Percentiles rank a stretch among this genome's conserved stretches.
phyloP scores from a whole-genome alignment of 257 asterid species.

The Anisodus tanguticus region DNA sequence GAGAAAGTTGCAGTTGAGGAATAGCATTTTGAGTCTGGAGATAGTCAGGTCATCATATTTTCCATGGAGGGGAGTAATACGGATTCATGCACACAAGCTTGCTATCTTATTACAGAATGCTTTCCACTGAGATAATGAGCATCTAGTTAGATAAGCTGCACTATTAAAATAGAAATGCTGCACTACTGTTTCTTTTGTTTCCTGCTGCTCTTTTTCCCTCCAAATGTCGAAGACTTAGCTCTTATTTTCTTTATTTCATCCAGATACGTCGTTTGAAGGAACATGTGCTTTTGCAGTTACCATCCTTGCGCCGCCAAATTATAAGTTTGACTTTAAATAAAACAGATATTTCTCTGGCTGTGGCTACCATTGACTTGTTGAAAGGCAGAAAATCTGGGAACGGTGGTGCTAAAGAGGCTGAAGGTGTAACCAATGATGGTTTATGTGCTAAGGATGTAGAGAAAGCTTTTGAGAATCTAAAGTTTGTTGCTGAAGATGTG shows the following conservation, averaged over 20 bases:
- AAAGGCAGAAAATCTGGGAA: conserved; percentile 49
- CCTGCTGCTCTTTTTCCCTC: conserved; percentile 3
- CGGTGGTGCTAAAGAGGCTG: conserved; percentile 49
- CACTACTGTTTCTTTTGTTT: background rate
- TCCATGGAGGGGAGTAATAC: background rate
- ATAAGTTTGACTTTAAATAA: conserved; percentile 66
- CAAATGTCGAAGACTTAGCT: conserved; percentile 24
- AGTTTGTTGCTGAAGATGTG: conserved; percentile 29
- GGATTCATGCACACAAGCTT: background rate
- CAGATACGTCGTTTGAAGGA: conserved; percentile 96
- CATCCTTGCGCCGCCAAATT: conserved; percentile 90
- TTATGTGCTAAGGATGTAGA: conserved; percentile 36
- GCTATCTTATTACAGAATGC: background rate
- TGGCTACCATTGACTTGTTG: conserved; percentile 57
- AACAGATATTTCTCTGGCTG: conserved; percentile 76
- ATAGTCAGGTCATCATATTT: background rate
- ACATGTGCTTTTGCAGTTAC: conserved; percentile 83
- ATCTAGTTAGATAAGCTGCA: conserved; percentile 3
- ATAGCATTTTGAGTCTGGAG: background rate
- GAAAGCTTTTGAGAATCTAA: conserved; percentile 23
- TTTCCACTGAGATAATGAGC: background rate
- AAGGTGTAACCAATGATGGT: conserved; percentile 42
- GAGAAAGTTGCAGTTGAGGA: background rate
- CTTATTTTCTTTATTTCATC: conserved; percentile 31
- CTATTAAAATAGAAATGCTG: background rate